A percentile compares a stretch with the other conserved stretches of the same genome.
Conservation (phyloP, 2,329 filamentous ascomycete species). For the Neofusicoccum kwambonambiense region DNA sequence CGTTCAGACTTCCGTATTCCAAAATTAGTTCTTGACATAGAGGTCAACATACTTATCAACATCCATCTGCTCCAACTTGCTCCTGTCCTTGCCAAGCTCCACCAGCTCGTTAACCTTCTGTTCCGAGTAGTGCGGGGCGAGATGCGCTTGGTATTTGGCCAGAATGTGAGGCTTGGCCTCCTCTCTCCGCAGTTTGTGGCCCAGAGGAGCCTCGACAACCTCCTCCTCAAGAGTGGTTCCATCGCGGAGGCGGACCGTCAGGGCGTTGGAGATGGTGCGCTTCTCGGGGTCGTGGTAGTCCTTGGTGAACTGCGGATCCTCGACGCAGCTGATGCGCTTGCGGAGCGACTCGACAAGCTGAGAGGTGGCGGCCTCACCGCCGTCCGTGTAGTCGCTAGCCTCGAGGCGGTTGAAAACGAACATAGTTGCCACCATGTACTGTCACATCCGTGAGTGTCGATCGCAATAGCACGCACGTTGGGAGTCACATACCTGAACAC, state of each 20-base stretch:
- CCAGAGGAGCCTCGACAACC: conserved; percentile 88
- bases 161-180: conserved; percentile 98
- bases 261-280: conserved; percentile 94
- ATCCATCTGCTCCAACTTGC: conserved; percentile 74
- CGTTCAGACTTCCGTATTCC: not conserved
- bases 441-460: conserved; percentile 25
- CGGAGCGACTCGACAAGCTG: conserved; percentile 86
- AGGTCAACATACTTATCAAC: conserved; percentile 94
- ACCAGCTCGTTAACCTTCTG: conserved; percentile 79
- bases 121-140: conserved; percentile 77
- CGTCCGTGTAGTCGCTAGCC: conserved; percentile 90
- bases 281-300: conserved; percentile 94
- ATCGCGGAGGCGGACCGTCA: conserved; percentile 93
- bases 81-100: conserved; percentile 71
- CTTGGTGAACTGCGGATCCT: conserved; percentile 89
- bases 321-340: conserved; percentile 91
- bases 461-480: not conserved
- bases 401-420: conserved; percentile 91
- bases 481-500: conserved; percentile 68
- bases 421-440: conserved; percentile 97
- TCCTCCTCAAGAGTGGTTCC: conserved; percentile 89
- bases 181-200: conserved; percentile 84
- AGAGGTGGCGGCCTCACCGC: conserved; percentile 86
- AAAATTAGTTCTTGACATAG: conserved; percentile 58
- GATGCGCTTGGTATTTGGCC: conserved; percentile 91